phyloP scores from a whole-genome alignment of 2,329 filamentous ascomycete genomes.

The Corniculantispora saksenae region DNA sequence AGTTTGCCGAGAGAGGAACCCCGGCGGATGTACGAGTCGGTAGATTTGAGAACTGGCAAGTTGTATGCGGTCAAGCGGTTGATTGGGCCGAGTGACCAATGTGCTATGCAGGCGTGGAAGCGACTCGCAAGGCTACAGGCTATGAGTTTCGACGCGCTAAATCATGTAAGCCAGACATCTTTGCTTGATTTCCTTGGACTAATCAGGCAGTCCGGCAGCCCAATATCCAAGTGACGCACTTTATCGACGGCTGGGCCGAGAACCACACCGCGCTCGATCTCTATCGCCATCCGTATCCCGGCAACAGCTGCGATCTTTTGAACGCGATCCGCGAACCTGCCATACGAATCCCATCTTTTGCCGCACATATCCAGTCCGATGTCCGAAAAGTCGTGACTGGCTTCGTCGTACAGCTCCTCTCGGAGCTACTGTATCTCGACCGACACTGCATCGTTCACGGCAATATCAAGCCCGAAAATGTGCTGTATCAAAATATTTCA shows the following conservation, averaged over 20 bases:
- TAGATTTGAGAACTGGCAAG: not conserved
- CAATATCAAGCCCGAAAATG: constrained; percentile 10
- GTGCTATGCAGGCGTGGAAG: not conserved
- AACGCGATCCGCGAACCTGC: not conserved
- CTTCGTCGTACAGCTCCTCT: not conserved
- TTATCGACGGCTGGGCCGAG: not conserved
- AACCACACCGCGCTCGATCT: not conserved
- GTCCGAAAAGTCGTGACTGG: not conserved
- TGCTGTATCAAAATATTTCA: not conserved
- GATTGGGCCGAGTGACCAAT: not conserved
- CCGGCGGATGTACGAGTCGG: not conserved
- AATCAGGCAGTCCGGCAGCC: not conserved
- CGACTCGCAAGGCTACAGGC: not conserved
- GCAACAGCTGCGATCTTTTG: constrained; percentile 1
- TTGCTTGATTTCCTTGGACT: not conserved
- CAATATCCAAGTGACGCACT: not conserved
- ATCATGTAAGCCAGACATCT: not conserved
- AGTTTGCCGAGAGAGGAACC: not conserved
- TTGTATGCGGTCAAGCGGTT: not conserved
- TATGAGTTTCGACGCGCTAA: not conserved
- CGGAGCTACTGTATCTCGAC: not conserved
- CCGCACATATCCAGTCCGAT: not conserved
- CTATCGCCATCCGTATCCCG: not conserved
- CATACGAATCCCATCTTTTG: not conserved
- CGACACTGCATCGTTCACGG: not conserved